Base-by-base conservation (phyloP, 495 filamentous ascomycete species). In the Neurospora sp. region DNA sequence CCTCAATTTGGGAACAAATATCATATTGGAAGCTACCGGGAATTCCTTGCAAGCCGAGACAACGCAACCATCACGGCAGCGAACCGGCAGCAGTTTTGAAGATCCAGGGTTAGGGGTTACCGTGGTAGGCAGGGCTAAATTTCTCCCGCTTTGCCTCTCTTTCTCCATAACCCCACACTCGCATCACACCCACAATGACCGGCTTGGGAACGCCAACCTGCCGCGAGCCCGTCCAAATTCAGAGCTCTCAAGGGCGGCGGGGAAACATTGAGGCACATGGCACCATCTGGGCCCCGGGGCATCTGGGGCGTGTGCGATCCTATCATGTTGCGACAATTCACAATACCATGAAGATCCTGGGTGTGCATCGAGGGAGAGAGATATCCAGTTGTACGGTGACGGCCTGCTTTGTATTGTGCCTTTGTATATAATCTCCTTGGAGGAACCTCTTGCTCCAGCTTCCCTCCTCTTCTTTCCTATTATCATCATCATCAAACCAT, bases 91-190 rank as follows among this genome's bases (percentile, higher is more conserved):
- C 53, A 31, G 14, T 8, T 8, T 65, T 18, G 14, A 18, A 35
- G 27, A 65, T 65, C 53, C 53, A 18, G 53, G 53, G 53, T 65
- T 65, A 65, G 53, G 53, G 53, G 27, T 16, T 65, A 65, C 12
- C 3, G 14, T 37, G 14, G 5, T 12, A 8, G 20, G 44, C 76
- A 79, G 80, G 80, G 80, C 79, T 79, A 81, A 80, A 80, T 78
- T 81, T 81, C 69, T 78, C 79, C 80, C 80, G 79, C 40, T 27
- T 71, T 42, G 44, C 74, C 70, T 71, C 74, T 69, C 22, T 31
- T 71, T 41, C 71, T 44, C 73, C 69, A 68, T 61, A 18, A 65
- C 77, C 76, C 78, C 75, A 76, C 75, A 75, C 61, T 76, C 74
- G 76, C 72, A 40, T 77, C 74, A 75, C 75, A 75, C 70, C 77